phyloP scores from a whole-genome alignment of 345 rosid species.

The Populus tremula region DNA sequence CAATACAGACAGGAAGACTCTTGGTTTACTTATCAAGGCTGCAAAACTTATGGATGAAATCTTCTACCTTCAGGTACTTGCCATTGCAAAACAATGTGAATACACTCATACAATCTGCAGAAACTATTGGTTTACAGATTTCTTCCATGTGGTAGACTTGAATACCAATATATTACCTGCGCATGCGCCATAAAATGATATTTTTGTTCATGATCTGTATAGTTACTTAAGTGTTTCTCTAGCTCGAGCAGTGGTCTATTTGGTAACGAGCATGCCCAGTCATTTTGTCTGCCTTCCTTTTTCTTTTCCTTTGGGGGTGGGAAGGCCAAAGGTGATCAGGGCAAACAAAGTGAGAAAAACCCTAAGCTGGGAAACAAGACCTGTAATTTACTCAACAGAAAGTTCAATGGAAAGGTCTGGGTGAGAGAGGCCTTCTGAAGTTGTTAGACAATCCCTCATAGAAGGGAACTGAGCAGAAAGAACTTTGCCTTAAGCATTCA shows the following conservation, averaged over 20 bases:
- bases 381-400: background rate
- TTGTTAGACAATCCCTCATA: background rate
- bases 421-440: no score
- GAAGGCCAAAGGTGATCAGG: background rate
- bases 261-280: no score
- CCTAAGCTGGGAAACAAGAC: background rate
- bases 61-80: slow-evolving; percentile 65
- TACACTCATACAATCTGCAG: no score
- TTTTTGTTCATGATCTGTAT: background rate
- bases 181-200: background rate
- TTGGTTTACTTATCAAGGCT: slow-evolving; percentile 69
- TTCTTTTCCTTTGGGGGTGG: no score
- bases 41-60: slow-evolving; percentile 76
- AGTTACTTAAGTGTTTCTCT: background rate
- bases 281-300: no score
- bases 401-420: no score
- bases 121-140: background rate
- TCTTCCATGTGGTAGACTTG: background rate
- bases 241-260: background rate
- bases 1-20: slow-evolving; percentile 59
- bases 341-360: background rate
- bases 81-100: background rate
- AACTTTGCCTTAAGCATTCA: background rate
- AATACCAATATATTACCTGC: no score
- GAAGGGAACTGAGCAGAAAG: background rate